Evolutionary conservation across 1,284 basidiomycete species (phyloP).

Genomic region (Ganoderma sinense): DNA sequence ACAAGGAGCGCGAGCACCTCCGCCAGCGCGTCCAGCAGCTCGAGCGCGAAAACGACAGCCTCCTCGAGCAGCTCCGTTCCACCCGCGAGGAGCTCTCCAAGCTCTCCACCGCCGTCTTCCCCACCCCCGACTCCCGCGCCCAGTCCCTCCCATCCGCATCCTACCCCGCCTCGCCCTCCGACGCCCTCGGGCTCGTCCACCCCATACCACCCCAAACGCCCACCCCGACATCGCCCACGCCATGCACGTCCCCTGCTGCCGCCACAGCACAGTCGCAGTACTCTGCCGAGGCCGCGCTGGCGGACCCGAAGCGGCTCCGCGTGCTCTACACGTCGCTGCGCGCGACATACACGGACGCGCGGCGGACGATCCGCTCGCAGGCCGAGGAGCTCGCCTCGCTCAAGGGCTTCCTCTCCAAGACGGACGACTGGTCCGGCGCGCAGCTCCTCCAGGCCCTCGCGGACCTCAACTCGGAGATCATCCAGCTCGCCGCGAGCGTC

Average conservation of each 20-base stretch:
- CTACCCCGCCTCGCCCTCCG: conserved; percentile 8
- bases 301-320: conserved; percentile 29
- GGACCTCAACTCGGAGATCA: conserved; percentile 47
- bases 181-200: conserved; percentile 15
- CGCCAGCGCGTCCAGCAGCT: conserved; percentile 35
- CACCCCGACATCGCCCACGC: conserved; percentile 22
- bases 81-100: conserved; percentile 30
- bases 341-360: conserved; percentile 27
- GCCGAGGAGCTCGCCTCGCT: conserved; percentile 45
- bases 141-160: conserved; percentile 13
- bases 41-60: conserved; percentile 39
- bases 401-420: conserved; percentile 47
- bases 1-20: conserved; percentile 34
- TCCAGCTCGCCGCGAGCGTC: conserved; percentile 46
- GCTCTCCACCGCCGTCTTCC: conserved; percentile 25
- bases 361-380: conserved; percentile 32
- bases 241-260: conserved; percentile 16
- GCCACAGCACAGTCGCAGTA: conserved; percentile 20
- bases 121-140: conserved; percentile 22
- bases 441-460: conserved; percentile 46
- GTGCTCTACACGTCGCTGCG: conserved; percentile 31
- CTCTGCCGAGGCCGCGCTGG: conserved; percentile 29
- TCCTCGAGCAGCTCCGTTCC: conserved; percentile 33
- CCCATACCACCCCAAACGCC: conserved; percentile 15
- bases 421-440: conserved; percentile 47